Conservation (phyloP, 352 stramenopile genomes). For the Globisporangium camurandrum region DNA sequence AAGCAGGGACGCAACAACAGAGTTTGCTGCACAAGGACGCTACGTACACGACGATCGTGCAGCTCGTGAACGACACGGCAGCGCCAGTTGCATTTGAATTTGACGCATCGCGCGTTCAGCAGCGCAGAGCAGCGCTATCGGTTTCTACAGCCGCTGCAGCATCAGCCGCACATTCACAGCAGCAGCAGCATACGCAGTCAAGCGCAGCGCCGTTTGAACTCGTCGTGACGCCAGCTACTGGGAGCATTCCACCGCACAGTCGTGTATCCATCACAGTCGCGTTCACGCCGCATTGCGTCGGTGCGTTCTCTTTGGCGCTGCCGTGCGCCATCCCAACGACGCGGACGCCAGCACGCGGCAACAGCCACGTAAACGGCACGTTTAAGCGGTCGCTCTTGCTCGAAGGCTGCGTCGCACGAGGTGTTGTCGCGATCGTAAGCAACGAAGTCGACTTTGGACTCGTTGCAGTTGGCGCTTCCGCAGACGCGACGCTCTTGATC, state of each 20-base stretch:
- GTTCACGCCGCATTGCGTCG: slow-evolving; percentile 36
- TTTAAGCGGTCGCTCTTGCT: slow-evolving; percentile 51
- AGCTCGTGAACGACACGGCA: slow-evolving; percentile 25
- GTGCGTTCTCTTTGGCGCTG: slow-evolving; percentile 37
- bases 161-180: too few relatives aligned
- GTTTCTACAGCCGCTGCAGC: too few relatives aligned
- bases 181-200: not conserved
- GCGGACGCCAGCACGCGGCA: not conserved
- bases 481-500: slow-evolving; percentile 25
- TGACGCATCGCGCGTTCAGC: slow-evolving; percentile 2
- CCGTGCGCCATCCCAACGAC: slow-evolving; percentile 24
- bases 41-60: slow-evolving; percentile 7
- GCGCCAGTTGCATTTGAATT: slow-evolving; percentile 20
- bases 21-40: slow-evolving; percentile 2
- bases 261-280: slow-evolving; percentile 15
- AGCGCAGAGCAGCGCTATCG: slow-evolving; percentile 1
- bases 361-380: too few relatives aligned
- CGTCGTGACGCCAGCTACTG: slow-evolving; percentile 12
- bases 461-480: slow-evolving; percentile 46
- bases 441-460: slow-evolving; percentile 69
- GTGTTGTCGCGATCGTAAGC: slow-evolving; percentile 36
- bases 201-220: slow-evolving; percentile 18
- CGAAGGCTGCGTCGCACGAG: slow-evolving; percentile 30
- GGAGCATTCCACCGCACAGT: slow-evolving; percentile 16
- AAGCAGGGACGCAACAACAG: too few relatives aligned